Evolutionary conservation across 768 basidiomycete species (phyloP).

Genomic region (Trametes cingulata): DNA sequence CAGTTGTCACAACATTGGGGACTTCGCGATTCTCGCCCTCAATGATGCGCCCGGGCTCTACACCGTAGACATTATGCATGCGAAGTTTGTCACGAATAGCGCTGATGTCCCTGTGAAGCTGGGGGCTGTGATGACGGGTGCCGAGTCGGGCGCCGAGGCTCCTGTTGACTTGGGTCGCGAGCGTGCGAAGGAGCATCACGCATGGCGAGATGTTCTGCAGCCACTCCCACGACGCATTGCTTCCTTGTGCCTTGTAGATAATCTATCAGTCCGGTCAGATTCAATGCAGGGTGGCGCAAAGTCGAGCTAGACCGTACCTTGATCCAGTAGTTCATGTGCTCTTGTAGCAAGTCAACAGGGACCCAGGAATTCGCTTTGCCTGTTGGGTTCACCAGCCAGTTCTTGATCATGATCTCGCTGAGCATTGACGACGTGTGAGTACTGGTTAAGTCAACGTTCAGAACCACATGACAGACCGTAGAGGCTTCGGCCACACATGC

Average conservation of each 20-base stretch:
- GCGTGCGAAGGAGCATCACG: constrained; percentile 29
- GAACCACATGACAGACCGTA: constrained; percentile 6
- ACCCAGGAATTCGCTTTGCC: constrained; percentile 8
- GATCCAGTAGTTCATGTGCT: constrained; percentile 37
- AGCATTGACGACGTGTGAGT: not conserved
- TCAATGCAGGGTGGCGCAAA: not conserved
- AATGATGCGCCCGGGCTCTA: constrained; percentile 23
- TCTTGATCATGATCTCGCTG: constrained; percentile 32
- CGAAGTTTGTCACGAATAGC: constrained; percentile 27
- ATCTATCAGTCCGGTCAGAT: constrained; percentile 13
- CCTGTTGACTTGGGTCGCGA: constrained; percentile 28
- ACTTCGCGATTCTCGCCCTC: constrained; percentile 22
- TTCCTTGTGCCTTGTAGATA: constrained; percentile 36
- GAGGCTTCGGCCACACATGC: constrained; percentile 21
- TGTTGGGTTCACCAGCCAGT: constrained; percentile 35
- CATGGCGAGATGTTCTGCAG: constrained; percentile 34
- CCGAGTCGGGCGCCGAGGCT: constrained; percentile 35
- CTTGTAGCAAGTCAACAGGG: constrained; percentile 35
- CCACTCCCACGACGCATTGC: constrained; percentile 39
- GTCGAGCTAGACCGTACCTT: constrained; percentile 27
- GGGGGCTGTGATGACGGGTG: constrained; percentile 30
- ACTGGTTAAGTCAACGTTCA: not conserved
- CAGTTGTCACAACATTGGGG: constrained; percentile 22
- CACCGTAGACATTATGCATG: constrained; percentile 26
- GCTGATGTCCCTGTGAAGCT: constrained; percentile 34